These are phyloP conservation scores for Magnolia changhungtana DNA, from an alignment of 164 flowering plant species.

Conservation along the genomic window DNA sequence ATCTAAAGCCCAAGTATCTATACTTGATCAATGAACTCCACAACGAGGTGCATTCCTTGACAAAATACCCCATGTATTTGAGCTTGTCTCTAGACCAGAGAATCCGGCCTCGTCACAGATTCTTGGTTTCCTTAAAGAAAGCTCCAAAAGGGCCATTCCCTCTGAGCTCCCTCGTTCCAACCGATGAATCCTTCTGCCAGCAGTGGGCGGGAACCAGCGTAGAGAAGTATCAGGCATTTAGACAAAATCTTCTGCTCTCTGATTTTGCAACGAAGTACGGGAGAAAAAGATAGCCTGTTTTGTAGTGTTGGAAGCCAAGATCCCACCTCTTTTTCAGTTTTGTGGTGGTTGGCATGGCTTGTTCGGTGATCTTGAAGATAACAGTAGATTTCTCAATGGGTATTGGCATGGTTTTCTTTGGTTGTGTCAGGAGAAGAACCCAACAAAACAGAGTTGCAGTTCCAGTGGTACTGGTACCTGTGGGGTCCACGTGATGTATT, in stretches of 20 bases:
- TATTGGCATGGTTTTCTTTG: too few relatives aligned
- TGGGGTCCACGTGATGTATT: too few relatives aligned
- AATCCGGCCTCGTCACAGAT: slow-evolving; percentile 93
- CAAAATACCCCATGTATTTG: slow-evolving; percentile 86
- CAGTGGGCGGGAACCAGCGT: slow-evolving; percentile 91
- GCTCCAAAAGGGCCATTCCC: slow-evolving; percentile 96
- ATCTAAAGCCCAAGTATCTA: slow-evolving; percentile 82
- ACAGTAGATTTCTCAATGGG: too few relatives aligned
- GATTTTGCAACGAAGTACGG: slow-evolving; percentile 76
- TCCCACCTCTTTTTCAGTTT: too few relatives aligned
- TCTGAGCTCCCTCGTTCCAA: slow-evolving; percentile 79
- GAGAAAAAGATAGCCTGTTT: slow-evolving; percentile 19
- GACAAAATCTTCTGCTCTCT: slow-evolving; percentile 65
- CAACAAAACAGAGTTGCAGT: too few relatives aligned
- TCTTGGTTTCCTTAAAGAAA: slow-evolving; percentile 80
- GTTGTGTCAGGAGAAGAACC: too few relatives aligned
- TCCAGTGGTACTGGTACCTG: too few relatives aligned
- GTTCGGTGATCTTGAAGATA: too few relatives aligned
- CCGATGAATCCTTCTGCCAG: slow-evolving; percentile 91
- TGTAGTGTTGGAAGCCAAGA: too few relatives aligned
- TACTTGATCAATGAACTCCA: slow-evolving; percentile 82
- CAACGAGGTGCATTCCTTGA: slow-evolving; percentile 76
- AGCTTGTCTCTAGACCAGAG: slow-evolving; percentile 93
- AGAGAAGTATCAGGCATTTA: slow-evolving; percentile 75
- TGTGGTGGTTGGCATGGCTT: too few relatives aligned